Percentiles rank a stretch among this genome's conserved stretches.
These are phyloP conservation scores for Phalaenopsis hybrid DNA, from an alignment of 116 monocot genomes.

Conservation along the genomic window DNA sequence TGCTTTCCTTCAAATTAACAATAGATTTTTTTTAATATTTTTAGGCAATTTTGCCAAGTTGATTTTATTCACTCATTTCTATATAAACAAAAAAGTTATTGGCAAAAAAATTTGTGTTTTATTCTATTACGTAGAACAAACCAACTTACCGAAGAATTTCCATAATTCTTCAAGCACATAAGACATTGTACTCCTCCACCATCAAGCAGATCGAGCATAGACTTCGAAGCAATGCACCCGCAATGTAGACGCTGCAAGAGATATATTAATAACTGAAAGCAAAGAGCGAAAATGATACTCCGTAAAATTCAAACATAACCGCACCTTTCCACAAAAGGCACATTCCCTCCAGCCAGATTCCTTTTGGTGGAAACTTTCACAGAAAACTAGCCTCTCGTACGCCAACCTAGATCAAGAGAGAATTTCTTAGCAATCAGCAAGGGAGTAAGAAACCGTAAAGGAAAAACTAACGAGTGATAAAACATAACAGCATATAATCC, in stretches of 20 bases:
- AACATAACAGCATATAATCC: neutral
- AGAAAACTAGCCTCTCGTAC: slow-evolving; percentile 74
- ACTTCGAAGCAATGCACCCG: slow-evolving; percentile 83
- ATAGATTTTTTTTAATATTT: no score
- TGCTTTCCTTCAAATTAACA: no score
- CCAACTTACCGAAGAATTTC: slow-evolving; percentile 38
- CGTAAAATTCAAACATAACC: neutral
- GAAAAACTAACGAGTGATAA: neutral
- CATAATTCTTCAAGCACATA: slow-evolving; percentile 57
- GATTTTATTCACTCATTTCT: no score
- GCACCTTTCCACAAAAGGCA: slow-evolving; percentile 76
- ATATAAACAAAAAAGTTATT: neutral
- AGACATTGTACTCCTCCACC: slow-evolving; percentile 81
- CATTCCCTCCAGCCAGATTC: slow-evolving; percentile 99
- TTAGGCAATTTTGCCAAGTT: no score
- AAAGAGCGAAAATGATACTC: neutral
- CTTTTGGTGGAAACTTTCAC: slow-evolving; percentile 74
- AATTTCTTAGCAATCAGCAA: neutral
- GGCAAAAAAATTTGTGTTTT: neutral
- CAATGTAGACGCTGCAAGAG: slow-evolving; percentile 73
- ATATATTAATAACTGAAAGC: neutral
- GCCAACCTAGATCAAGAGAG: slow-evolving; percentile 43
- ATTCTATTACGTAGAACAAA: neutral
- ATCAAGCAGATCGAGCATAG: slow-evolving; percentile 68
- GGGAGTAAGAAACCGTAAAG: neutral